Conservation (phyloP, 164 flowering plant genomes). For the Liquidambar formosana region DNA sequence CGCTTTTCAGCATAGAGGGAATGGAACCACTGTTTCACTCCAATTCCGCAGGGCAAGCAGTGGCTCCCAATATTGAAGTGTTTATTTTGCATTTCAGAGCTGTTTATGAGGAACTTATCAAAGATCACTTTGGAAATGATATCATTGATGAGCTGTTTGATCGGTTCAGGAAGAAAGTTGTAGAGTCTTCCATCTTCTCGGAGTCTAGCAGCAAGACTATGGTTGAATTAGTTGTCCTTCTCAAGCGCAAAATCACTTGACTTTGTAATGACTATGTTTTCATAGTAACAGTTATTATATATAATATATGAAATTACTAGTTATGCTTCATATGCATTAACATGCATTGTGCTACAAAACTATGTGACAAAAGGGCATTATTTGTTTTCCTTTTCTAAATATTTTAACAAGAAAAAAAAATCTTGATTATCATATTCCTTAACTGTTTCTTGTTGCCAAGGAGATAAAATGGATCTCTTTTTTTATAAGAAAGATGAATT, state of each 20-base stretch:
- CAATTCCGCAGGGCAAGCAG: background rate
- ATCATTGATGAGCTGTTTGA: slow-evolving; percentile 9
- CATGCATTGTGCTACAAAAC: too few species aligned
- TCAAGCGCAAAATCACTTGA: background rate
- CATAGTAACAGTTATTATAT: too few species aligned
- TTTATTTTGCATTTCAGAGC: slow-evolving; percentile 4
- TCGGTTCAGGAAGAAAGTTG: background rate
- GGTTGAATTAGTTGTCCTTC: background rate
- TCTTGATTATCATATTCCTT: too few species aligned
- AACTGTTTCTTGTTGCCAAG: too few species aligned
- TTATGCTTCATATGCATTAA: too few species aligned
- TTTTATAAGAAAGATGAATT: too few species aligned
- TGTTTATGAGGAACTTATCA: background rate
- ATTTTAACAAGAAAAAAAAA: too few species aligned
- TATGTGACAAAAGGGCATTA: too few species aligned
- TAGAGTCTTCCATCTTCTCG: slow-evolving; percentile 9
- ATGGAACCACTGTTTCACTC: background rate
- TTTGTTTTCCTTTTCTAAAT: too few species aligned
- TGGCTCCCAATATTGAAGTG: background rate
- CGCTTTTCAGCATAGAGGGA: slow-evolving; percentile 6
- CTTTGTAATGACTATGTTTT: too few species aligned
- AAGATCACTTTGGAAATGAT: slow-evolving; percentile 16
- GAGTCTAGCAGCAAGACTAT: background rate
- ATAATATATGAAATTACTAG: too few species aligned
- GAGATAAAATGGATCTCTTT: too few species aligned